Base-by-base conservation (phyloP, 768 basidiomycete genomes). In the Xerocomellus intermedius region DNA sequence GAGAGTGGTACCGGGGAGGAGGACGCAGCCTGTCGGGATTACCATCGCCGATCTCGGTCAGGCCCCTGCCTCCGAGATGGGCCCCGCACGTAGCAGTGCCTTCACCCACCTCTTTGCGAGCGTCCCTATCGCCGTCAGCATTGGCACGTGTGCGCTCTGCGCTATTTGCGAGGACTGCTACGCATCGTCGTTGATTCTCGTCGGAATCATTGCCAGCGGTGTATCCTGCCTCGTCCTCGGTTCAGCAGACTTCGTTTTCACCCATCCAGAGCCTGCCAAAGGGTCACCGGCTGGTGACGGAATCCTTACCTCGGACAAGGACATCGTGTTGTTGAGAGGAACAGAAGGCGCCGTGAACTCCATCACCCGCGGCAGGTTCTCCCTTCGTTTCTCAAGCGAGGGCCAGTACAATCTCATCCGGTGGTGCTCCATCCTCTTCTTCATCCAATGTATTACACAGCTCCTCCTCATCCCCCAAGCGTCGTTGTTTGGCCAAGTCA, bases 131-230 rank as follows among this genome's bases (percentile, higher is more conserved):
- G 8, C 22, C 4, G 24, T 41, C 13, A 72, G 69, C 48, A 8
- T 70, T 16, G 60, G 41, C 17, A 42, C 63, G 0, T 68, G 64
- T 33, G 54, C 42, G 4, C n/a, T 59, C 10, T 68, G 60, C 37
- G 68, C 57, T 4, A 1, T 61, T 7, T 58, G 33, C 24, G 28
- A 26, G 4, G 72, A 73, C 24, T 72, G 62, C 64, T 67, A 52
- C 26, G 63, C 66, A 14, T 65, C 63, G 19, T 38, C 39, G 2
- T 55, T 73, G 60, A 68, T 73, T 36, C 44, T 73, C 2, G 48
- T 64, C 0, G 72, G 72, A 0, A 68, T 73, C 16, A 1, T 69
- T 5, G 59, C 68, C 38, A 69, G 60, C n/a, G 71, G 73, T n/a
- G 0, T 67, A 19, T 64, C 67, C 4, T 64, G 63, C 56, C 50